Evolutionary conservation across 495 filamentous ascomycete species (phyloP).

Genomic region (Lophium mytilinum): DNA sequence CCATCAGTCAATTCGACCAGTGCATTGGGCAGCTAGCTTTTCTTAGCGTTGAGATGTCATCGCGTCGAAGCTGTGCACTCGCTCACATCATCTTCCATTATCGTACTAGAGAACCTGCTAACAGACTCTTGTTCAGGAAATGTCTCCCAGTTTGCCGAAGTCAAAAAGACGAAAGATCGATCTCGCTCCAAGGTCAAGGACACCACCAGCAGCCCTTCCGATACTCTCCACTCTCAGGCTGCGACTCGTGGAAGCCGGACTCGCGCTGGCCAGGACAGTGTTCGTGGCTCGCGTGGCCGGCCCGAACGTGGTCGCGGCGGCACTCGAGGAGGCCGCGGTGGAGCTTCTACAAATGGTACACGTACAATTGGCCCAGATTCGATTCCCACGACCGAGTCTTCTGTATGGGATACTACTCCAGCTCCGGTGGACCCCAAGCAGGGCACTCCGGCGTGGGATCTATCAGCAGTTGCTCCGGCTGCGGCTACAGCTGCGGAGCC

Average conservation of each 20-base stretch:
- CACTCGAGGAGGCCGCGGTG: conserved; percentile 61
- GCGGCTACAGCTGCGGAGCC: conserved; percentile 24
- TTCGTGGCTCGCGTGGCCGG: conserved; percentile 60
- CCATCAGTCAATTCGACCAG: too few relatives aligned
- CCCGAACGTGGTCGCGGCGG: conserved; percentile 67
- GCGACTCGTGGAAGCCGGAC: conserved; percentile 56
- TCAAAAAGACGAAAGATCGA: conserved; percentile 85
- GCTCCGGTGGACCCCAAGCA: conserved; percentile 16
- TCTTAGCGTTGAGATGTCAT: too few relatives aligned
- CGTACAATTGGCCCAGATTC: conserved; percentile 26
- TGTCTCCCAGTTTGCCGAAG: conserved; percentile 89
- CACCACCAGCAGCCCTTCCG: conserved; percentile 40
- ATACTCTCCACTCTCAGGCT: conserved; percentile 45
- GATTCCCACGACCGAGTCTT: conserved; percentile 30
- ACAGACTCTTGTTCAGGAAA: conserved; percentile 49
- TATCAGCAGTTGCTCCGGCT: conserved; percentile 20
- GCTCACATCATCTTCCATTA: too few relatives aligned
- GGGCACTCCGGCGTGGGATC: conserved; percentile 26
- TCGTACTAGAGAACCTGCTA: background rate
- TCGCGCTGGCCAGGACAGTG: conserved; percentile 44
- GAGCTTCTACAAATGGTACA: conserved; percentile 44
- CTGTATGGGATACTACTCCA: conserved; percentile 28
- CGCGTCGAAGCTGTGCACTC: too few relatives aligned
- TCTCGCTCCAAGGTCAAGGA: conserved; percentile 79
- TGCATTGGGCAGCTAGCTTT: too few relatives aligned